Conservation (phyloP, 768 basidiomycete species). For the Mycena rebaudengoi region DNA sequence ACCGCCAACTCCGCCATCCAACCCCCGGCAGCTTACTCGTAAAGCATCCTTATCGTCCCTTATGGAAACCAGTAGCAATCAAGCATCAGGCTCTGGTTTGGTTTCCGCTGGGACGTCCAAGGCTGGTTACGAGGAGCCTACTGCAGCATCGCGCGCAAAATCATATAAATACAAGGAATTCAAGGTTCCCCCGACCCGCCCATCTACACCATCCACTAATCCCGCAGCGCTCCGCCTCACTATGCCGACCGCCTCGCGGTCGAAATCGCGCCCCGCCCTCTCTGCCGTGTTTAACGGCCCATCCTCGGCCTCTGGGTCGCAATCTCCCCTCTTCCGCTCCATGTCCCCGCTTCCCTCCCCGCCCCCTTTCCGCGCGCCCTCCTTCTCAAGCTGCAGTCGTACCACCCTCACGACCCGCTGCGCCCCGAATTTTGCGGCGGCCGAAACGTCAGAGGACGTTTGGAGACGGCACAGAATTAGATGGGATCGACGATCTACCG, state of each 20-base stretch:
- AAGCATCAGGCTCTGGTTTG: conserved; percentile 64
- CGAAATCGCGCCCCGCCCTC: conserved; percentile 78
- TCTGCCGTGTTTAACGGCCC: conserved; percentile 75
- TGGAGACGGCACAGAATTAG: conserved; percentile 91
- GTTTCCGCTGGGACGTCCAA: conserved; percentile 48
- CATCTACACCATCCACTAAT: conserved; percentile 83
- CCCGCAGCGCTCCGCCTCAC: conserved; percentile 82
- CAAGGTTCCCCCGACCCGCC: conserved; percentile 78
- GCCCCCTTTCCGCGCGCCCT: conserved; percentile 57
- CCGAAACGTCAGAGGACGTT: conserved; percentile 82
- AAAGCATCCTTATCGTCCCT: conserved; percentile 85
- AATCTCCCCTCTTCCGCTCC: conserved; percentile 53
- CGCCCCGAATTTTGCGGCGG: conserved; percentile 73
- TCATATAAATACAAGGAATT: conserved; percentile 72
- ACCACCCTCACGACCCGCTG: conserved; percentile 51
- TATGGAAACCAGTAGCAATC: conserved; percentile 65
- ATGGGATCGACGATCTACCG: conserved; percentile 86
- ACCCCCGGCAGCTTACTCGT: conserved; percentile 68
- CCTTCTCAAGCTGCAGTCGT: conserved; percentile 42
- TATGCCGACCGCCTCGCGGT: conserved; percentile 84
- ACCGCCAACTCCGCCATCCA: conserved; percentile 73
- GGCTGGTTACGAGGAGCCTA: conserved; percentile 78
- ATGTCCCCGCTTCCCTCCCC: conserved; percentile 67
- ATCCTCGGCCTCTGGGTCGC: conserved; percentile 41
- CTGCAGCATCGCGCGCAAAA: conserved; percentile 84